Evolutionary conservation across 2,329 filamentous ascomycete species (phyloP), one percentile per base, ranked within the genome.

Genomic region (Fusarium solani-melongenae): DNA sequence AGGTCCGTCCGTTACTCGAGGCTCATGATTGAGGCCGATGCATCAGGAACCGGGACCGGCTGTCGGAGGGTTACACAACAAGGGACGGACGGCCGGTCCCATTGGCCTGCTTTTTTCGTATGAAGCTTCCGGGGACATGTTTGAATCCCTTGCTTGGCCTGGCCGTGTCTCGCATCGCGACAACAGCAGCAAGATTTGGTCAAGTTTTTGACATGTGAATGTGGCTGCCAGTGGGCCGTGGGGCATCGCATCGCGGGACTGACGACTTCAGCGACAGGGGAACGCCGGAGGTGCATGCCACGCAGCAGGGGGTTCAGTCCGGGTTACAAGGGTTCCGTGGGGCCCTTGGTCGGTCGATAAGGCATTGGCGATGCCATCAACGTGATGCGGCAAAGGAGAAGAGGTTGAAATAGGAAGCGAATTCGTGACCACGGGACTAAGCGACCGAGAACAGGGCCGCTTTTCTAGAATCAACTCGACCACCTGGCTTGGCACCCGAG

Each of bases 121-220:
- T 61, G 66, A 51, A 61, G 63, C 61, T 64, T 64, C 49, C 59
- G 68, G 63, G 67, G 69, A 66, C 61, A 55, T 62, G 46, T 58
- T 55, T 59, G 33, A 60, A 31, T 63, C 34, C 69, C 55, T 61
- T 70, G 61, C 51, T 60, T 51, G 63, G 53, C 22, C 63, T 44
- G 58, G 53, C 60, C 46, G 38, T 49, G 59, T 64, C 33, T 49
- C 29, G 60, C 39, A 58, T 29, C 46, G 27, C 39, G 20, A n/a
- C 17, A 31, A 3, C 7, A 29, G 38, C 14, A 24, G 22, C 41
- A 31, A 27, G 24, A 44, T 60, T n/a, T 41, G 17, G 9, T 49
- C 38, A 36, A 58, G 56, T 58, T 71, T 62, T 61, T 78, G 78
- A 76, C 79, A 80, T 80, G 79, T 80, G 79, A 80, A 78, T 76